These are phyloP conservation scores for Candida jianshihensis DNA, from an alignment of 805 yeast species.

Conservation along the genomic window DNA sequence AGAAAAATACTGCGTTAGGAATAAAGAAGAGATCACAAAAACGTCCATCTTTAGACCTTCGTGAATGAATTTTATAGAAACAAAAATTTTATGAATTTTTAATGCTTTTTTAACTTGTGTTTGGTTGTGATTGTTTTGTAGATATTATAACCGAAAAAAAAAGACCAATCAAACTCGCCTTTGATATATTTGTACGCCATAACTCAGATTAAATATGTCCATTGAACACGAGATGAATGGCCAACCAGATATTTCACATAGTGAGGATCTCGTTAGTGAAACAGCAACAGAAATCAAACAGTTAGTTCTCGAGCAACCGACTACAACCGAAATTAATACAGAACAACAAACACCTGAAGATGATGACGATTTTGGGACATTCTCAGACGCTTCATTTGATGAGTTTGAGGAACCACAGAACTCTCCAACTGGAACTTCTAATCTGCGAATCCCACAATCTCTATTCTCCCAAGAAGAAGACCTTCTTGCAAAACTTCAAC, in stretches of 20 bases:
- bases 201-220: too few relatives aligned
- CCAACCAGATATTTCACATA: too few relatives aligned
- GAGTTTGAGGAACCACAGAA: slow-evolving; percentile 21
- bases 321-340: not conserved
- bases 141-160: too few relatives aligned
- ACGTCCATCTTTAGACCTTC: slow-evolving; percentile 47
- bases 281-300: too few relatives aligned
- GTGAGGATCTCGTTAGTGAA: too few relatives aligned
- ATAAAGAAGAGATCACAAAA: slow-evolving; percentile 35
- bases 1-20: slow-evolving; percentile 28
- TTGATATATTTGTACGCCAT: too few relatives aligned
- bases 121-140: not conserved
- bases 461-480: slow-evolving; percentile 6
- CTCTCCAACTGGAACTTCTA: not conserved
- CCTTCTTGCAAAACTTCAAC: slow-evolving; percentile 5
- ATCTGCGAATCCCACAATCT: slow-evolving; percentile 10
- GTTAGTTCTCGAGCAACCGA: too few relatives aligned
- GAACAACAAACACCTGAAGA: slow-evolving; percentile 7
- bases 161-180: too few relatives aligned
- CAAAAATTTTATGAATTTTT: not conserved
- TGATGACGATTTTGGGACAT: slow-evolving; percentile 27
- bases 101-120: too few relatives aligned
- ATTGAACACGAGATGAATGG: too few relatives aligned
- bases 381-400: slow-evolving; percentile 29
- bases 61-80: slow-evolving; percentile 10